Evolutionary conservation across 345 rosid species (phyloP).

Genomic region (Psidium friedrichsthalianum): DNA sequence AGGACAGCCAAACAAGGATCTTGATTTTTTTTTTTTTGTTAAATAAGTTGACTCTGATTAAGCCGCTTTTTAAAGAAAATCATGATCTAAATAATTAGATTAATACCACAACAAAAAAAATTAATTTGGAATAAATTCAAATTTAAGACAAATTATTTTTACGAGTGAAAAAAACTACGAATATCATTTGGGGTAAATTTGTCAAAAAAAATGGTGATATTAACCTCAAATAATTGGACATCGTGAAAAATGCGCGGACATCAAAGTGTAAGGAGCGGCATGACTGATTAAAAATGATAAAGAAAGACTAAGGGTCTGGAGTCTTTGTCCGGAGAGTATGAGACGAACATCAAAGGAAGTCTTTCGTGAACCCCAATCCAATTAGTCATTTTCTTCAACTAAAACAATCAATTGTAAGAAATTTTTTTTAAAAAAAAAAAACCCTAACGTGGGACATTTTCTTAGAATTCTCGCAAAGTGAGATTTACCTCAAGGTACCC

Average conservation of each 20-base stretch:
- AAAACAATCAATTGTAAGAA: not conserved
- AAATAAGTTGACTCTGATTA: not conserved
- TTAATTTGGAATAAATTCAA: too few relatives aligned
- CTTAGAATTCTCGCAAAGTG: not conserved
- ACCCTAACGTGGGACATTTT: too few relatives aligned
- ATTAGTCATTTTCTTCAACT: not conserved
- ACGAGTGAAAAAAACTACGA: too few relatives aligned
- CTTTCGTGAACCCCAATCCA: not conserved
- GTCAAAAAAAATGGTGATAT: too few relatives aligned
- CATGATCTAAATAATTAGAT: not conserved
- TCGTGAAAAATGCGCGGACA: not conserved
- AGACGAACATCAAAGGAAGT: too few relatives aligned
- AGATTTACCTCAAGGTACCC: not conserved
- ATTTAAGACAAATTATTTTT: too few relatives aligned
- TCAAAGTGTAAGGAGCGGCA: not conserved
- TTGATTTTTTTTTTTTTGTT: not conserved
- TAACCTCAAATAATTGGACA: too few relatives aligned
- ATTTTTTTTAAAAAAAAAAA: not conserved
- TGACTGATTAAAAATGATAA: not conserved
- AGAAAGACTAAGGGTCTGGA: not conserved
- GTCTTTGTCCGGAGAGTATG: not conserved
- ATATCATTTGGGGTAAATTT: too few relatives aligned
- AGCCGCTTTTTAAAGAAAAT: not conserved
- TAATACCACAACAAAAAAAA: too few relatives aligned
- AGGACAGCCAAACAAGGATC: not conserved